Percentiles rank a stretch among this genome's conserved stretches.
phyloP scores from a whole-genome alignment of 805 yeast genomes.

The Ogataea glucozyma region DNA sequence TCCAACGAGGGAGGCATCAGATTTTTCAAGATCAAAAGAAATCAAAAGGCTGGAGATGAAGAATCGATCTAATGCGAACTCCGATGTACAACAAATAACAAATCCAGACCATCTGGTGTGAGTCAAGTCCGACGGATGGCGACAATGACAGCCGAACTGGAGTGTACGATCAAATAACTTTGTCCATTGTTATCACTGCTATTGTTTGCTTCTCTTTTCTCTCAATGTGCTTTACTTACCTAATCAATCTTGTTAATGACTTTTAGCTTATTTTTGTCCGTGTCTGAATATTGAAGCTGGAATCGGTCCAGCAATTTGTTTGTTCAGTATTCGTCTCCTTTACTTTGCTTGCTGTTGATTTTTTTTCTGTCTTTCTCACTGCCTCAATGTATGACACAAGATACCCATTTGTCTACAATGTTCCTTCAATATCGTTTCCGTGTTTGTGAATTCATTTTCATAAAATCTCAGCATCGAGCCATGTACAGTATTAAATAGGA shows the following conservation, averaged over 20 bases:
- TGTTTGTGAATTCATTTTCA: neutral
- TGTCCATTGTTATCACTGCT: neutral
- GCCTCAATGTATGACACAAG: neutral
- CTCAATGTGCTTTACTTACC: constrained; percentile 1
- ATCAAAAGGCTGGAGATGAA: constrained; percentile 44
- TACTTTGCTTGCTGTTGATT: neutral
- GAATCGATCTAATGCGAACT: constrained; percentile 27
- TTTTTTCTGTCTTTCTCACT: neutral
- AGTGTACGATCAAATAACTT: neutral
- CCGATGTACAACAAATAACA: neutral
- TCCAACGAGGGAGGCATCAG: constrained; percentile 62
- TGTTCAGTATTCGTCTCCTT: neutral
- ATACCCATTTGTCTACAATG: neutral
- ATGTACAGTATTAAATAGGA: neutral
- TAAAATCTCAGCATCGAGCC: neutral
- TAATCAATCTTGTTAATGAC: constrained; percentile 4
- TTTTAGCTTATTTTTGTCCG: neutral
- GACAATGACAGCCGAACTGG: neutral
- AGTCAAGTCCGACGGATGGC: neutral
- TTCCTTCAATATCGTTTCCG: neutral
- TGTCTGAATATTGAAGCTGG: neutral
- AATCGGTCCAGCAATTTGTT: neutral
- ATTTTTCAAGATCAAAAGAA: constrained; percentile 72
- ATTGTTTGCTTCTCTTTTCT: constrained; percentile 2
- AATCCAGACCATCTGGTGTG: neutral